These are phyloP conservation scores for Puya raimondii DNA, from an alignment of 176 grass and related monocot genomes.

Conservation along the genomic window DNA sequence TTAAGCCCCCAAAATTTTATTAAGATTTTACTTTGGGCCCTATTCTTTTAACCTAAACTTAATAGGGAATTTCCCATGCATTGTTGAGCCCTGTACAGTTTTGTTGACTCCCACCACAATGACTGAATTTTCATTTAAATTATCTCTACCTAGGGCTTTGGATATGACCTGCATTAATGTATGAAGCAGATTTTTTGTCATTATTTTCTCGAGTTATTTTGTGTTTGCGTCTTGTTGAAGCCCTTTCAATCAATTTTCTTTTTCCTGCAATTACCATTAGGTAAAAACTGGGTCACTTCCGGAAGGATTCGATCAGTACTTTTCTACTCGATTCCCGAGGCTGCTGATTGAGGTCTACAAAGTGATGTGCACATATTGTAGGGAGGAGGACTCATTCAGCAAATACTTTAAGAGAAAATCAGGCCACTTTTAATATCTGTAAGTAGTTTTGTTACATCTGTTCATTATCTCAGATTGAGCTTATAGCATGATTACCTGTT, in stretches of 20 bases:
- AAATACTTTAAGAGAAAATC: slow-evolving; percentile 56
- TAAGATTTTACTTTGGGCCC: background rate
- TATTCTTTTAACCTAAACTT: too few species aligned
- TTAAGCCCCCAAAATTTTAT: background rate
- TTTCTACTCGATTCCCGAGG: slow-evolving; percentile 63
- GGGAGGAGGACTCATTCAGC: slow-evolving; percentile 57
- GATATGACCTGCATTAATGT: too few species aligned
- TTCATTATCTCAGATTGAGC: too few species aligned
- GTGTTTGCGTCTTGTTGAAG: background rate
- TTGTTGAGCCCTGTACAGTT: too few species aligned
- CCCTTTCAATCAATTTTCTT: background rate
- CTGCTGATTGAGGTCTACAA: slow-evolving; percentile 86
- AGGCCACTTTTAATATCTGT: slow-evolving; percentile 3
- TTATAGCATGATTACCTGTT: too few species aligned
- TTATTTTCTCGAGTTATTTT: background rate
- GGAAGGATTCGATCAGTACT: slow-evolving; percentile 72
- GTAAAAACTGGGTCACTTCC: slow-evolving; percentile 63
- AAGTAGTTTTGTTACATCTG: too few species aligned
- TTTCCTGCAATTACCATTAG: slow-evolving; percentile 24
- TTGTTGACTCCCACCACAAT: too few species aligned
- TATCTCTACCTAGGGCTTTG: too few species aligned
- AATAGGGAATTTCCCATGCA: too few species aligned
- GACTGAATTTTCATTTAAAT: too few species aligned
- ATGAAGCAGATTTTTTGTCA: too few species aligned
- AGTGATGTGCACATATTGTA: slow-evolving; percentile 52